Base-by-base conservation (phyloP, 208 protist species). In the Crithidia fasciculata region DNA sequence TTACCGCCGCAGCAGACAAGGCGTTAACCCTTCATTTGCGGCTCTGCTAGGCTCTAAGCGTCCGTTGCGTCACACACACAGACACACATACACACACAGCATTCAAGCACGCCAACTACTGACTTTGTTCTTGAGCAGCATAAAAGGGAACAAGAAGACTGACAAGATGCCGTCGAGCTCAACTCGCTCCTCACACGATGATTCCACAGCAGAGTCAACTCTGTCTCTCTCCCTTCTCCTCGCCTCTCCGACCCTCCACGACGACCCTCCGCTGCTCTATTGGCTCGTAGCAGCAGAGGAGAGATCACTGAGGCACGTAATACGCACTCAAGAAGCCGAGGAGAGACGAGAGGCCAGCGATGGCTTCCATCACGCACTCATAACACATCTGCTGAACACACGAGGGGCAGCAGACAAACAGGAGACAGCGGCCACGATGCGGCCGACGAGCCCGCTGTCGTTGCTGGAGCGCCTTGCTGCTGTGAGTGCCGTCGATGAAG, bases 231-330 rank as follows among this genome's bases (percentile, higher is more conserved):
- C 37, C 12, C 49, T 53, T 36, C 47, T 58, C 40, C 36, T 36
- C 12, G 55, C 44, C n/a, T 57, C 36, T 13, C 57, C 36, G 0
- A 52, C 10, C 3, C 37, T 54, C 12, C 62, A 2, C 10, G 2
- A 41, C 19, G 36, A 49, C 49, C 13, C 18, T 58, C 15, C 4
- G 36, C 57, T 71, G n/a, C 64, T 60, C 5, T 44, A n/a, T 7
- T 77, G 64, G 62, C 36, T 66, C 10, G 40, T 62, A 5, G 64
- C 39, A 2, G 19, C 19, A 15, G 72, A 77, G 39, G 72, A 77
- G 8, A 44, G 10, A 16, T 10, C 52, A 4, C 56, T 12, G 18
- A 62, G 72, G 36, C 72, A 77, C 18, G 18, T 18, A 0, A 0
- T 64, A 16, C 28, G 19, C 40, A 49, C 59, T 4, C 15, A 13